These are phyloP conservation scores for Agaricus blazei DNA, from an alignment of 768 basidiomycete species.

Conservation along the genomic window DNA sequence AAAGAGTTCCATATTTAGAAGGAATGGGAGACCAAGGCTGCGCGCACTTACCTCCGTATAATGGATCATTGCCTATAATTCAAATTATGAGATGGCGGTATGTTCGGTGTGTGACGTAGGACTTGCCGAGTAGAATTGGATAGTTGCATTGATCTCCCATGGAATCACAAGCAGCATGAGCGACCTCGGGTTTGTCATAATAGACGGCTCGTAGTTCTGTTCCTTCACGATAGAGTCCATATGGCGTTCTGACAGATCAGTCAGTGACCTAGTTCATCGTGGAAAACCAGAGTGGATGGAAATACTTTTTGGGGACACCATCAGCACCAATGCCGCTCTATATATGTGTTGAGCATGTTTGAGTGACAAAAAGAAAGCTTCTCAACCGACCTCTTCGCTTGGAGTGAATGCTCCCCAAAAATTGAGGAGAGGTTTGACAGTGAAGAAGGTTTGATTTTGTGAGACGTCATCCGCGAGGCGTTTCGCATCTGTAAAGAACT, in stretches of 20 bases:
- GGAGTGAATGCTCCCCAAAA: conserved; percentile 80
- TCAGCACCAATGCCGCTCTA: conserved; percentile 71
- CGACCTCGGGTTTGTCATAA: conserved; percentile 62
- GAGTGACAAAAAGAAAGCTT: not conserved
- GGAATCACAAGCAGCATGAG: conserved; percentile 61
- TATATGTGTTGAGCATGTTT: not conserved
- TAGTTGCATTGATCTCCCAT: conserved; percentile 66
- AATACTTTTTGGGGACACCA: conserved; percentile 64
- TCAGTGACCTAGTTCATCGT: not conserved
- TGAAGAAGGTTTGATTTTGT: conserved; percentile 69
- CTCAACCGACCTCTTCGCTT: conserved; percentile 54
- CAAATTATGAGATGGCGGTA: not conserved
- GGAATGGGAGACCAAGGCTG: not conserved
- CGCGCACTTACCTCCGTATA: conserved; percentile 60
- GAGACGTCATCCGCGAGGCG: conserved; percentile 68
- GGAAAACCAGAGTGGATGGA: conserved; percentile 10
- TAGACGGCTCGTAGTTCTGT: conserved; percentile 74
- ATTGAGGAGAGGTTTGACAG: conserved; percentile 71
- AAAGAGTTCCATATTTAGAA: not conserved
- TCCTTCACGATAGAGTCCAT: conserved; percentile 72
- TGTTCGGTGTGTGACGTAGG: not conserved
- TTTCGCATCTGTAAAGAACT: conserved; percentile 62
- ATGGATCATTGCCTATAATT: conserved; percentile 62
- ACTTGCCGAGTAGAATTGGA: conserved; percentile 65
- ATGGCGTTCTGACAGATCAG: conserved; percentile 49